These are phyloP conservation scores for Russula dissimulans DNA, from an alignment of 768 basidiomycete species.

Conservation along the genomic window DNA sequence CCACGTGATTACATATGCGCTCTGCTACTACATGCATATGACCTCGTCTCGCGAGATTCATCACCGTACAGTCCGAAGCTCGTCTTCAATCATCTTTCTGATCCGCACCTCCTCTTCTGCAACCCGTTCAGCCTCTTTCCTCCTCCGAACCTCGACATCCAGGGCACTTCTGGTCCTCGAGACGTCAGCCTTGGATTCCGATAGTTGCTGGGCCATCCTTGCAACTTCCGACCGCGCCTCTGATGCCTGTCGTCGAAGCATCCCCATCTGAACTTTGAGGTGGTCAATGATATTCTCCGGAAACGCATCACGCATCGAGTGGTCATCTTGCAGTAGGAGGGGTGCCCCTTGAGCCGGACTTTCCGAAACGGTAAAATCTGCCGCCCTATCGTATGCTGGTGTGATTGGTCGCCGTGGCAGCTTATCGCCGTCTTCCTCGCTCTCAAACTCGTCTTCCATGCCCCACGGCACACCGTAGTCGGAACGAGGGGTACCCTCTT, in stretches of 20 bases:
- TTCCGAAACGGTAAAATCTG: background rate
- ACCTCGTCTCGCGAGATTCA: background rate
- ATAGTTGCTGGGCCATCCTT: slow-evolving; percentile 61
- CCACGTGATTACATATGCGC: background rate
- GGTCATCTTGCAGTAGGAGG: background rate
- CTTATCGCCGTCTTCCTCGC: slow-evolving; percentile 45
- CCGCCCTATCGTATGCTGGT: slow-evolving; percentile 14
- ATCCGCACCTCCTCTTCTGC: slow-evolving; percentile 40
- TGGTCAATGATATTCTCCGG: slow-evolving; percentile 42
- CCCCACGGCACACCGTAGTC: slow-evolving; percentile 22
- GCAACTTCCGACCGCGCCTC: slow-evolving; percentile 59
- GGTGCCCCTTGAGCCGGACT: slow-evolving; percentile 5
- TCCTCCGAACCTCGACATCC: slow-evolving; percentile 49
- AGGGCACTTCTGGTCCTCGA: slow-evolving; percentile 46
- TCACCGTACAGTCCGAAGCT: slow-evolving; percentile 29
- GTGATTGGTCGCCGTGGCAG: slow-evolving; percentile 1
- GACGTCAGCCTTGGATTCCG: slow-evolving; percentile 52
- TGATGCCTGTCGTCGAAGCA: slow-evolving; percentile 54
- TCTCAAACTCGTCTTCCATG: slow-evolving; percentile 44
- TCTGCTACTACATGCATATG: too few relatives aligned
- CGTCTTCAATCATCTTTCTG: slow-evolving; percentile 44
- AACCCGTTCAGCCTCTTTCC: slow-evolving; percentile 49
- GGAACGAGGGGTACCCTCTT: slow-evolving; percentile 23
- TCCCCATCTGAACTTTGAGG: slow-evolving; percentile 56
- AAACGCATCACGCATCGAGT: background rate